Evolutionary conservation across 805 yeast genomes (phyloP).

Genomic region (Pachysolen tannophilus): DNA sequence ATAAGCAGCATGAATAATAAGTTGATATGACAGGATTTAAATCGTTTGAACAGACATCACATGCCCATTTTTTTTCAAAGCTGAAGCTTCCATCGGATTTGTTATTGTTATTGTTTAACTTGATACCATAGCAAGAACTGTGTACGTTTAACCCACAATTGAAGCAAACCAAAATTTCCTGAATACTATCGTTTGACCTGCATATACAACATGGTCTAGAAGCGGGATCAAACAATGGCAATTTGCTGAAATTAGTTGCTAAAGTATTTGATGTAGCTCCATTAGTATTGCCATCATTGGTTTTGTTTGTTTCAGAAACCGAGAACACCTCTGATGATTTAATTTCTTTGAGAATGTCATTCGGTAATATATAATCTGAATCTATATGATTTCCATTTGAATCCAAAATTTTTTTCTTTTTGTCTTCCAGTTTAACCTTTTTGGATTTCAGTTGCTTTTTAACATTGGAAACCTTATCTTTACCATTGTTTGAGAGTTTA

Average conservation of each 20-base stretch:
- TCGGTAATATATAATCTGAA: too few relatives aligned
- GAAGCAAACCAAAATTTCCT: conserved; percentile 44
- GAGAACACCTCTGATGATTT: too few relatives aligned
- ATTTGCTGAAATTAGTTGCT: conserved; percentile 2
- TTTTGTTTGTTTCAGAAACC: conserved; percentile 1
- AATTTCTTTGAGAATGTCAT: too few relatives aligned
- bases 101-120: conserved; percentile 9
- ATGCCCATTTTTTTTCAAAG: conserved; percentile 53
- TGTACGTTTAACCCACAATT: conserved; percentile 70
- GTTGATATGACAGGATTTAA: conserved; percentile 50
- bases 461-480: too few relatives aligned
- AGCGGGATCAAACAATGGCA: conserved; percentile 17
- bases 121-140: conserved; percentile 57
- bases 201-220: conserved; percentile 53
- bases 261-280: conserved; percentile 3
- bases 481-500: too few relatives aligned
- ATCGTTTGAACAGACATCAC: conserved; percentile 74
- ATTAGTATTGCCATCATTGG: too few relatives aligned
- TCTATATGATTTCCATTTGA: too few relatives aligned
- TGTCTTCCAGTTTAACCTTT: too few relatives aligned
- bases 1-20: conserved; percentile 57
- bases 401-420: too few relatives aligned
- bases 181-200: conserved; percentile 25
- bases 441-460: too few relatives aligned
- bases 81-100: conserved; percentile 10